Evolutionary conservation across 139 green algal species (phyloP), one percentile per base, ranked within the genome.

Genomic region (Axilococcus clingmanii): DNA sequence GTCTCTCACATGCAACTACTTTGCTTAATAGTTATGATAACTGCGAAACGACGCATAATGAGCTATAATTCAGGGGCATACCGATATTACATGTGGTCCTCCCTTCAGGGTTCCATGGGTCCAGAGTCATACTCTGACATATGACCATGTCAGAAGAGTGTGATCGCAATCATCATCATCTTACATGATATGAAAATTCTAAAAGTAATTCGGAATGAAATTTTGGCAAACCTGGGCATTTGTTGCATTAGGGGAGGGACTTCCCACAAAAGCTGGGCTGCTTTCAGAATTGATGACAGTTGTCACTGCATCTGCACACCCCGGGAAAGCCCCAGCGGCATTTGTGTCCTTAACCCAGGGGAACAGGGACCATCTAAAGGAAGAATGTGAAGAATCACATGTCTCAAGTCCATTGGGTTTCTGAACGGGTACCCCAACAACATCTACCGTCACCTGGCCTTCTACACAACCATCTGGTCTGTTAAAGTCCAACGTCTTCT

Each of bases 341-440:
- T 54, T 47, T 15, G 51, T 57, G 0, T 49, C 32, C 7, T 34
- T 12, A 4, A 61, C 52, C 60, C 60, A 68, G 16, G 60, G 60
- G 33, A 61, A 68, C 3, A 61, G 25, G 4, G 51, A 35, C 60
- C 60, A 68, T 33, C 40, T 51, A n/a, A 35, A 20, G 25, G 24
- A 9, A 5, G 12, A 3, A 5, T 47, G 35, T 11, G 6, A 28
- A 49, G 58, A 16, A 25, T 27, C 15, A 19, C 32, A 37, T 5
- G 17, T 38, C 48, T 61, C 40, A 24, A 61, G 19, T 24, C 51
- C 32, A 61, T 42, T 9, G 40, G 42, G 11, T 32, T 44, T 22
- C n/a, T 53, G 49, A 32, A 40, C 28, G 36, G 8, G 8, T 9
- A 42, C 45, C 32, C 20, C 28, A 2, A 12, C 22, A 19, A 68